These are phyloP conservation scores for Xerocomus brunneocitrinus DNA, from an alignment of 768 basidiomycete species.

Conservation along the genomic window DNA sequence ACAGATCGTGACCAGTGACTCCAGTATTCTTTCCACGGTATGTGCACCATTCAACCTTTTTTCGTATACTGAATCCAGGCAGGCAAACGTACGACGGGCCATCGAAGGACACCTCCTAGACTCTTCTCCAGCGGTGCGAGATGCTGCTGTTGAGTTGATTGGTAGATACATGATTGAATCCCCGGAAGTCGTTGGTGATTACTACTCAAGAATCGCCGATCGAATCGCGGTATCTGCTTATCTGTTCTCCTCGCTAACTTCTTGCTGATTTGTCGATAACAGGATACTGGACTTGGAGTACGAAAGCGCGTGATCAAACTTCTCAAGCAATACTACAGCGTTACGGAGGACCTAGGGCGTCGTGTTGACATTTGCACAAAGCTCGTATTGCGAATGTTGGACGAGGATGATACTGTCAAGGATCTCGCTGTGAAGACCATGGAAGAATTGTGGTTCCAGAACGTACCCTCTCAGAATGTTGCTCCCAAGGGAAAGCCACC, in stretches of 20 bases:
- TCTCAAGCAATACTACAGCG: conserved; percentile 73
- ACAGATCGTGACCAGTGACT: conserved; percentile 85
- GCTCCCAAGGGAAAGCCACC: conserved; percentile 37
- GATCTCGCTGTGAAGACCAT: conserved; percentile 87
- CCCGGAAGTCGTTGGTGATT: conserved; percentile 83
- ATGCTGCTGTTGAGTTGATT: conserved; percentile 94
- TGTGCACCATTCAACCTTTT: background rate
- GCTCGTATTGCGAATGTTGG: conserved; percentile 78
- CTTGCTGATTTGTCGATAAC: conserved; percentile 1
- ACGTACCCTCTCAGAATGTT: conserved; percentile 26
- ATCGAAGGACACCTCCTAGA: conserved; percentile 91
- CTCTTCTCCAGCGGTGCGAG: conserved; percentile 89
- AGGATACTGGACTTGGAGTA: conserved; percentile 94
- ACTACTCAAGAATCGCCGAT: conserved; percentile 83
- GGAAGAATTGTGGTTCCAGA: conserved; percentile 87
- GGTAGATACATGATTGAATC: conserved; percentile 95
- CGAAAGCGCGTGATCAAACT: conserved; percentile 96
- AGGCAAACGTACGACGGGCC: conserved; percentile 77
- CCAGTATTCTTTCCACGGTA: conserved; percentile 73
- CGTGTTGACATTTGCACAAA: conserved; percentile 78
- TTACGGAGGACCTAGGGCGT: conserved; percentile 53
- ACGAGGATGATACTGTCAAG: conserved; percentile 94
- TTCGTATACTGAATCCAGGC: conserved; percentile 4
- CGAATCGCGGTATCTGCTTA: conserved; percentile 74
- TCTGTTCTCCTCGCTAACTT: background rate